Conservation (phyloP, 805 yeast species). For the Saccharomycopsis oosterbeekiorum region DNA sequence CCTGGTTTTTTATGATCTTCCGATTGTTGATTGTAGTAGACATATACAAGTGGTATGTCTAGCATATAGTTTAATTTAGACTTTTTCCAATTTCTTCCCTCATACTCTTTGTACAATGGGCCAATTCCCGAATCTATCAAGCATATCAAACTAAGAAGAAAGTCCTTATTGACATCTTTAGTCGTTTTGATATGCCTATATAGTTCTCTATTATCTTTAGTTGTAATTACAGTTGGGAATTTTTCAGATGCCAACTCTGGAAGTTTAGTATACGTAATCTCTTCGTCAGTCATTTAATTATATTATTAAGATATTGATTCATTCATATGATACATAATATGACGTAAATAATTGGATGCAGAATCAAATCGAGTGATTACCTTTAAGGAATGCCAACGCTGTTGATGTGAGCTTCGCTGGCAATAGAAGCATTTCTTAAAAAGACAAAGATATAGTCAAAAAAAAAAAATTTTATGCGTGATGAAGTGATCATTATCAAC, state of each 20-base stretch:
- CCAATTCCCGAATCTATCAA: conserved; percentile 11
- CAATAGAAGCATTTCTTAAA: no score
- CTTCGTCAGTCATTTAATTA: background rate
- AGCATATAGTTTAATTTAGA: conserved; percentile 6
- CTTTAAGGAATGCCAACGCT: no score
- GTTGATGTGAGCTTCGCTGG: no score
- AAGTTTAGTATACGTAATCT: background rate
- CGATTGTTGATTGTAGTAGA: background rate
- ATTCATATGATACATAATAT: no score
- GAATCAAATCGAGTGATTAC: no score
- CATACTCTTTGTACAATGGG: background rate
- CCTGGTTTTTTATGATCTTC: background rate
- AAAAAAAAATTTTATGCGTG: background rate
- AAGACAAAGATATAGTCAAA: background rate
- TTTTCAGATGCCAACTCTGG: background rate
- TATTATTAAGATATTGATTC: no score
- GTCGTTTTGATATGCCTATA: background rate
- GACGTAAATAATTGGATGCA: no score
- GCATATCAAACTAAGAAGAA: background rate
- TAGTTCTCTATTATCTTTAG: background rate
- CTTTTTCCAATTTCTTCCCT: conserved; percentile 12
- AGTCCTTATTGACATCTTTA: background rate
- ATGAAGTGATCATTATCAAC: background rate
- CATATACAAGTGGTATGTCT: conserved; percentile 3
- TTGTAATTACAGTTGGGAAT: background rate